A percentile compares a stretch with the other conserved stretches of the same genome.
These are phyloP conservation scores for Candida boleticola DNA, from an alignment of 805 yeast species.

Conservation along the genomic window DNA sequence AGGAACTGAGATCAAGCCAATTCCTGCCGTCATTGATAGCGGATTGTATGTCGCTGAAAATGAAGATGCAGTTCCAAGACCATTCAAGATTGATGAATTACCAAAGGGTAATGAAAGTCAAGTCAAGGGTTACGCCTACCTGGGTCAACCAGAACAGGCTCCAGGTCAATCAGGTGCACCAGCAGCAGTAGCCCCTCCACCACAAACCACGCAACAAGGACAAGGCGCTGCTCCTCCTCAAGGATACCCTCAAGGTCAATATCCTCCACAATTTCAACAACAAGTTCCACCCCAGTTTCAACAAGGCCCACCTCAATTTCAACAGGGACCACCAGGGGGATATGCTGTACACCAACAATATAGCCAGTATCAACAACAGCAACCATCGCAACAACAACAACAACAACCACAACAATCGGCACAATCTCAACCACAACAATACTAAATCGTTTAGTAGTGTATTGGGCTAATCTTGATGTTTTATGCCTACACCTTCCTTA, in stretches of 20 bases:
- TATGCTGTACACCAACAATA: constrained; percentile 1
- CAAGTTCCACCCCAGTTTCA: constrained; percentile 11
- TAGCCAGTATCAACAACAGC: constrained; percentile 15
- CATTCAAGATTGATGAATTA: constrained; percentile 72
- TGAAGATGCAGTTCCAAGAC: constrained; percentile 74
- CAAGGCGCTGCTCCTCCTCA: constrained; percentile 12
- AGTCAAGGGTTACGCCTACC: constrained; percentile 40
- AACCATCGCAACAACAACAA: constrained; percentile 4
- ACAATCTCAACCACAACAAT: constrained; percentile 8
- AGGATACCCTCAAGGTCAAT: constrained; percentile 22
- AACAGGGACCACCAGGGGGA: constrained; percentile 7
- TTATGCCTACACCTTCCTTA: neutral
- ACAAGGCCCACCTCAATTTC: constrained; percentile 16
- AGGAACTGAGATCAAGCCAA: constrained; percentile 96
- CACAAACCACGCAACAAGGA: constrained; percentile 10
- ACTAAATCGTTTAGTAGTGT: neutral
- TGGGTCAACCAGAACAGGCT: constrained; percentile 40
- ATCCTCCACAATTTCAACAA: constrained; percentile 15
- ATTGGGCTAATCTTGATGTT: neutral
- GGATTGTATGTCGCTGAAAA: constrained; percentile 84
- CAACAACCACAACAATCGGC: neutral
- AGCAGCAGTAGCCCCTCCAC: constrained; percentile 7
- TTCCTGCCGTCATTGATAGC: constrained; percentile 90
- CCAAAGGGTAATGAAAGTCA: constrained; percentile 43
- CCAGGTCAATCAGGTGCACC: neutral